phyloP scores from a whole-genome alignment of 768 basidiomycete genomes.

The Rhizopogon vesiculosus region DNA sequence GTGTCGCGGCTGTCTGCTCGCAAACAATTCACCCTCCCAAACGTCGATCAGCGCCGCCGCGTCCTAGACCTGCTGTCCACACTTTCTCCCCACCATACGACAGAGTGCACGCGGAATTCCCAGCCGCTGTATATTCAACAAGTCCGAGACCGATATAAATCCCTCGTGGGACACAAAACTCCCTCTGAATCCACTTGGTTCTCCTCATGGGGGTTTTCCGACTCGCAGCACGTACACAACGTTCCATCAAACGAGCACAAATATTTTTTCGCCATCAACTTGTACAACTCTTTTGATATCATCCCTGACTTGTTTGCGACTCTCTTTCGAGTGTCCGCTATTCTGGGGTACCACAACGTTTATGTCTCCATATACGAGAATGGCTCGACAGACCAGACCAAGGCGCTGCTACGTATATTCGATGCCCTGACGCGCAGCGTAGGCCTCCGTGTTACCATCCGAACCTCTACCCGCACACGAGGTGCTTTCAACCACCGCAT shows the following conservation, averaged over 20 bases:
- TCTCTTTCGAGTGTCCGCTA: slow-evolving; percentile 86
- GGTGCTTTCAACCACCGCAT: slow-evolving; percentile 99
- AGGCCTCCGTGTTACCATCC: slow-evolving; percentile 90
- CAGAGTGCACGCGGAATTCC: slow-evolving; percentile 80
- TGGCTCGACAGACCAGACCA: slow-evolving; percentile 98
- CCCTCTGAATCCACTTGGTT: slow-evolving; percentile 58
- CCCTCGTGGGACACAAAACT: slow-evolving; percentile 72
- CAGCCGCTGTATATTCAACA: slow-evolving; percentile 86
- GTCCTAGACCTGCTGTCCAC: slow-evolving; percentile 84
- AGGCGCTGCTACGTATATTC: slow-evolving; percentile 92
- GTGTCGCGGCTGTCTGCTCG: slow-evolving; percentile 47
- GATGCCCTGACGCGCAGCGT: slow-evolving; percentile 87
- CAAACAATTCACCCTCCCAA: slow-evolving; percentile 70
- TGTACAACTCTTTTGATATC: slow-evolving; percentile 99
- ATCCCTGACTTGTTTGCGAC: slow-evolving; percentile 97
- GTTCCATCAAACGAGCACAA: slow-evolving; percentile 71
- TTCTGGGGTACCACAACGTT: slow-evolving; percentile 97
- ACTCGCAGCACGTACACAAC: slow-evolving; percentile 32
- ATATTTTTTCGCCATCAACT: slow-evolving; percentile 98
- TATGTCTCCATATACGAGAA: slow-evolving; percentile 99
- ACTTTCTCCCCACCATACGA: slow-evolving; percentile 88
- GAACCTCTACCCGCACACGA: slow-evolving; percentile 86
- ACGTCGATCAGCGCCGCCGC: slow-evolving; percentile 76
- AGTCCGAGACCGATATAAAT: slow-evolving; percentile 76
- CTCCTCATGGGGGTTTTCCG: slow-evolving; percentile 47